Evolutionary conservation across 176 grass and related monocot species (phyloP), one percentile per base, ranked within the genome.

Genomic region (Cenchrus americanus): DNA sequence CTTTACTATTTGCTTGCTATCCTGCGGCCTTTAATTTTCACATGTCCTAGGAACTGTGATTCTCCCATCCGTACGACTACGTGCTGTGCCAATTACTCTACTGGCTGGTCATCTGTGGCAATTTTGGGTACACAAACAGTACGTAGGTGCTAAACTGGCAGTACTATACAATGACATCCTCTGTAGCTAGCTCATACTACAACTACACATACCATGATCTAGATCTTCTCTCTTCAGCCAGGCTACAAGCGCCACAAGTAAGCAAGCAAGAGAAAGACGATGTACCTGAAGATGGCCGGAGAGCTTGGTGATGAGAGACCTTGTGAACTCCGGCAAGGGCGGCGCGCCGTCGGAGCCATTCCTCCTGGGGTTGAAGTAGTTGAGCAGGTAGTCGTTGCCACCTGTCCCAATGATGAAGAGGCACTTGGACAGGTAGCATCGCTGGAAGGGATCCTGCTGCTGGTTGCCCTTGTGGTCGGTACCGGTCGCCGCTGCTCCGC

Each of bases 371-470:
- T 57, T 30, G 83, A 91, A 94, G 83, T 91, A 94, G 67, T 94
- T 86, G 65, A 94, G 83, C 48, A 91, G 53, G 65, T 88, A 94
- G 57, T 94, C 92, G 15, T 91, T 94, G 63, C 92, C 88, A 0
- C 92, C 92, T 7, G 88, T 78, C 23, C 88, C 92, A 59, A 94
- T 57, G 23, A 91, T 47, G 62, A 94, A 94, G 34, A 94, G 44
- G 71, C 86, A 91, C 60, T 78, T 71, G 41, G 92, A 77, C n/a
- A 94, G 66, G 69, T 84, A 80, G 80, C 57, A 73, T 53, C 41
- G 27, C 43, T 73, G 22, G 62, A 89, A 66, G 49, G 54, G 66
- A 63, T 81, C 68, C 1, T 17, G 62, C 27, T 30, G 27, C 27
- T 30, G 27, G 27, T 30, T 30, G 52, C 81, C 55, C 72, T 71